These are phyloP conservation scores for Mycena amicta DNA, from an alignment of 768 basidiomycete genomes.

Conservation along the genomic window DNA sequence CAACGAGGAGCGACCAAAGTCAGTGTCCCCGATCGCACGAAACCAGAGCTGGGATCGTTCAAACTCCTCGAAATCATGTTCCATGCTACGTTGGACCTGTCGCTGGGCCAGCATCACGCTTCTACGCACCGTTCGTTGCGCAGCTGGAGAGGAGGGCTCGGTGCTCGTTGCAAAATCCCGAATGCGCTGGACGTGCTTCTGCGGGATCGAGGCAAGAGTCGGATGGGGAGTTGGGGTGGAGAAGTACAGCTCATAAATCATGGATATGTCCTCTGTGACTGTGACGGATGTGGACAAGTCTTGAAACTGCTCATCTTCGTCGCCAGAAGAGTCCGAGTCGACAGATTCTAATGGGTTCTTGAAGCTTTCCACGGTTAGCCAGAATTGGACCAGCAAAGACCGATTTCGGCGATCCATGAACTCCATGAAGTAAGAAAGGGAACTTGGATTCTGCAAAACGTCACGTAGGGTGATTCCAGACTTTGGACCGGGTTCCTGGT, in stretches of 20 bases:
- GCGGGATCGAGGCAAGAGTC: constrained; percentile 63
- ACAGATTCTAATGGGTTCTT: constrained; percentile 92
- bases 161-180: constrained; percentile 62
- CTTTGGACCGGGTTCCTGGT: constrained; percentile 46
- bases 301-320: constrained; percentile 56
- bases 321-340: constrained; percentile 69
- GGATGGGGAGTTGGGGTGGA: constrained; percentile 58
- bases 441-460: constrained; percentile 84
- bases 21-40: constrained; percentile 77
- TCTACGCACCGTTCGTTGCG: constrained; percentile 63
- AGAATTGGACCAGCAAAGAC: constrained; percentile 91
- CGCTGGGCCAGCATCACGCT: constrained; percentile 84
- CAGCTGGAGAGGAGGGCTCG: constrained; percentile 41
- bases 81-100: constrained; percentile 88
- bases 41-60: constrained; percentile 90
- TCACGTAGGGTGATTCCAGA: constrained; percentile 69
- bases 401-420: constrained; percentile 92
- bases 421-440: constrained; percentile 96
- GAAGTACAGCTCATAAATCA: constrained; percentile 91
- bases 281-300: constrained; percentile 60
- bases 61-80: constrained; percentile 89
- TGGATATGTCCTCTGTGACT: constrained; percentile 82
- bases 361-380: constrained; percentile 97
- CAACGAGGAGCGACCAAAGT: constrained; percentile 33
- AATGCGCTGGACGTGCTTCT: constrained; percentile 72